Conservation (phyloP, 73 alveolate species). For the Loxodes magnus region DNA sequence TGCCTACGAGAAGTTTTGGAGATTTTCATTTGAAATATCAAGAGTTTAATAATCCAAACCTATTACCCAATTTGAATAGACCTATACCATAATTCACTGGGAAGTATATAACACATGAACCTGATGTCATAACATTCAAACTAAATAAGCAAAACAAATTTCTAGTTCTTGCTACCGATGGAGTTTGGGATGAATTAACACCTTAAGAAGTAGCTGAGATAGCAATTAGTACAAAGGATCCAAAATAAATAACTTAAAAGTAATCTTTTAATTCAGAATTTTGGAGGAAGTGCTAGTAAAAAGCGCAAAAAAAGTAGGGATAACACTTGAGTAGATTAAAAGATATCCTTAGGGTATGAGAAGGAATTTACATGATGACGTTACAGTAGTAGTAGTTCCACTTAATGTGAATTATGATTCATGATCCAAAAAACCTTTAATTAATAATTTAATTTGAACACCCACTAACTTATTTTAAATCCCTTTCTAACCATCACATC, state of each 20-base stretch:
- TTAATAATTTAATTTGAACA: too few species aligned
- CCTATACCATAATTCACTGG: slow-evolving; percentile 58
- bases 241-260: slow-evolving; percentile 28
- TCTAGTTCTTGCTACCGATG: slow-evolving; percentile 78
- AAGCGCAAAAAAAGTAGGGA: slow-evolving; percentile 34
- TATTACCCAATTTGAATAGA: slow-evolving; percentile 22
- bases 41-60: slow-evolving; percentile 51
- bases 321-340: slow-evolving; percentile 30
- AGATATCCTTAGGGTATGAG: slow-evolving; percentile 60
- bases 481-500: too few species aligned
- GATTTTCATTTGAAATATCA: slow-evolving; percentile 69
- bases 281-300: slow-evolving; percentile 42
- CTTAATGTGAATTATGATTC: too few species aligned
- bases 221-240: slow-evolving; percentile 1
- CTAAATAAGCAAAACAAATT: slow-evolving; percentile 58
- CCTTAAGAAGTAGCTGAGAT: slow-evolving; percentile 42
- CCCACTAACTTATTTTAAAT: too few species aligned
- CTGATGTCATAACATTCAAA: slow-evolving; percentile 55
- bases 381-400: slow-evolving; percentile 57
- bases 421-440: too few species aligned
- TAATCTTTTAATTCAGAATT: too few species aligned
- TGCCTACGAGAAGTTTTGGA: slow-evolving; percentile 94
- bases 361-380: slow-evolving; percentile 80
- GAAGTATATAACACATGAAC: slow-evolving; percentile 61
- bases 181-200: slow-evolving; percentile 86